phyloP scores from a whole-genome alignment of 1,284 basidiomycete species.

The Boletus semigastroideus region DNA sequence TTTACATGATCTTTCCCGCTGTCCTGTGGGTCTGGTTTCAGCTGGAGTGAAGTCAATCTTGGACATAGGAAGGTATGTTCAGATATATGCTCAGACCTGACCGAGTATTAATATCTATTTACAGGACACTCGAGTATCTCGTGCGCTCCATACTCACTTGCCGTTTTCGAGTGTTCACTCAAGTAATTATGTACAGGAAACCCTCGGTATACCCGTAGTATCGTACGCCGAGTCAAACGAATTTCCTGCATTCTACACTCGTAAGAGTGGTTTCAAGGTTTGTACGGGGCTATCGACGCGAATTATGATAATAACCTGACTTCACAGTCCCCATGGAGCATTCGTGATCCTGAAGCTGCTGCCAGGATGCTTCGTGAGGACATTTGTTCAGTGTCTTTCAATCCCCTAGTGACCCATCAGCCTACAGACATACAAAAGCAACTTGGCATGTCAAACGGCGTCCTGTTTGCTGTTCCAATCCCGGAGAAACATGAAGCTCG shows the following conservation, averaged over 20 bases:
- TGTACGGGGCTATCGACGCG: background rate
- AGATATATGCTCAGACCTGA: background rate
- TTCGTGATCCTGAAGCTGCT: slow-evolving; percentile 58
- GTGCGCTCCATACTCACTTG: slow-evolving; percentile 39
- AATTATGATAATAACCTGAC: background rate
- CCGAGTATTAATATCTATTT: slow-evolving; percentile 9
- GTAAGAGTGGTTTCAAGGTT: slow-evolving; percentile 78
- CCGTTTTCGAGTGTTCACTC: background rate
- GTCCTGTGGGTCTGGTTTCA: slow-evolving; percentile 88
- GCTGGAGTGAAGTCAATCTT: slow-evolving; percentile 96
- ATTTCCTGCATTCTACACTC: slow-evolving; percentile 95
- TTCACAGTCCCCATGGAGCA: slow-evolving; percentile 67
- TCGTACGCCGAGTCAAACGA: slow-evolving; percentile 75
- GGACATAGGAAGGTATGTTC: slow-evolving; percentile 78
- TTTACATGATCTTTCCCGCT: slow-evolving; percentile 79
- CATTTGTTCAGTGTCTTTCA: background rate
- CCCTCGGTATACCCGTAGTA: slow-evolving; percentile 90
- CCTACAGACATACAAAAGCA: slow-evolving; percentile 57
- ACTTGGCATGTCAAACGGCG: slow-evolving; percentile 69
- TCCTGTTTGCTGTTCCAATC: slow-evolving; percentile 89
- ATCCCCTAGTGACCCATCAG: slow-evolving; percentile 8
- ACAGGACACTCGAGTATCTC: slow-evolving; percentile 90
- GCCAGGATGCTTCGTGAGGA: slow-evolving; percentile 71
- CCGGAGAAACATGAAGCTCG: slow-evolving; percentile 71
- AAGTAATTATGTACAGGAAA: slow-evolving; percentile 67